Evolutionary conservation across 331 rosid genomes (phyloP).

Genomic region (Acacia pycnantha): DNA sequence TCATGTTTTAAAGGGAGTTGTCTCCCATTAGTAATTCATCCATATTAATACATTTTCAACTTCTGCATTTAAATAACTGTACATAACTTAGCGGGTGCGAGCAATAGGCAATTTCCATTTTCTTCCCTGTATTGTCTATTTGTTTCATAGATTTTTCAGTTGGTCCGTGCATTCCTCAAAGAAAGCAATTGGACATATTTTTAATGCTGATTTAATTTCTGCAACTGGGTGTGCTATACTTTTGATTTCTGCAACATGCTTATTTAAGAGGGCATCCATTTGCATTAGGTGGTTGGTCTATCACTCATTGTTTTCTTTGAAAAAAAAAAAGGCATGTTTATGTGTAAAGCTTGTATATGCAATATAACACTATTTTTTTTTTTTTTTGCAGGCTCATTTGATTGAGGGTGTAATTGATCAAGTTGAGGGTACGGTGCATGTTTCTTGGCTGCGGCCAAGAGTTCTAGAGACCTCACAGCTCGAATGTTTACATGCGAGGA

Average conservation of each 20-base stretch:
- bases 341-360: background rate
- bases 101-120: background rate
- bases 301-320: background rate
- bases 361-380: background rate
- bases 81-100: background rate
- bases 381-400: slow-evolving; percentile 79
- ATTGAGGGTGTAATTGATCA: slow-evolving; percentile 97
- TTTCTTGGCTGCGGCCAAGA: slow-evolving; percentile 99
- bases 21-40: too few species aligned
- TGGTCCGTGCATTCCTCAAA: background rate
- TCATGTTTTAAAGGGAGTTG: too few species aligned
- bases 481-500: slow-evolving; percentile 71
- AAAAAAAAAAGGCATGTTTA: background rate
- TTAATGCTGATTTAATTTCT: background rate
- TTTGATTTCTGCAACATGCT: background rate
- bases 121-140: background rate
- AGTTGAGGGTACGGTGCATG: slow-evolving; percentile 89
- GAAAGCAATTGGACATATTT: background rate
- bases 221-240: background rate
- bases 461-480: slow-evolving; percentile 82
- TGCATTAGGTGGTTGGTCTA: background rate
- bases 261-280: background rate
- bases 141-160: background rate
- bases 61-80: too few species aligned
- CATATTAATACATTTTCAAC: too few species aligned